Base-by-base conservation (phyloP, 116 monocot species). In the Zostera marina region DNA sequence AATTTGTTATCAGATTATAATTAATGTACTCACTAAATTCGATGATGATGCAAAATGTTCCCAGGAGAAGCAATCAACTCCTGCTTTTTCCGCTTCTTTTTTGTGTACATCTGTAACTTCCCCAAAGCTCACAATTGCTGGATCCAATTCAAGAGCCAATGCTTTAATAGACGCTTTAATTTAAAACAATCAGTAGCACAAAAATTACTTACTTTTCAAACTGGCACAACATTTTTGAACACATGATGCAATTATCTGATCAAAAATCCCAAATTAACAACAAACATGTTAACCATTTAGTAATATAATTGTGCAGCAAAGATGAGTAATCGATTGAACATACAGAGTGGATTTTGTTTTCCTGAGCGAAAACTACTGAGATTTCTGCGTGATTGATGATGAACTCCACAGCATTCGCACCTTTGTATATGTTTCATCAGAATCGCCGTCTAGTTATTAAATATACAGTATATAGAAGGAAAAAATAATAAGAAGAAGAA, bases 41-140 rank as follows among this genome's bases (percentile, higher is more conserved):
- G 52, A 92, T 72, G 43, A 62, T 48, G 69, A 79, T 62, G 65
- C 55, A 66, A 94, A 88, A 16, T 88, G 82, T 45, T 77, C 71
- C 94, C 94, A 94, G n/a, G 94, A 88, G 66, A 88, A 79, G 76
- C 94, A 94, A 60, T 74, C 80, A 52, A 85, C 74, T 54, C 82
- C 85, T 21, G 61, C 12, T 41, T 65, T 23, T 64, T 75, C 75
- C 14, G 85, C 85, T 69, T 88, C 82, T 39, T 5, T 66, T 65
- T 79, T 74, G 47, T 88, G 82, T 48, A 64, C 67, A 44, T 19
- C 43, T 41, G 73, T 69, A 44, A 82, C 69, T 22, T 42, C 25
- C 51, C 82, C 88, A 67, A 94, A 94, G 66, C 94, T 94, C n/a
- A 94, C 77, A 71, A 94, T 77, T 15, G 84, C 94, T 94, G 82